Base-by-base conservation (phyloP, 2,329 filamentous ascomycete genomes). In the Phialocephala subalpina region DNA sequence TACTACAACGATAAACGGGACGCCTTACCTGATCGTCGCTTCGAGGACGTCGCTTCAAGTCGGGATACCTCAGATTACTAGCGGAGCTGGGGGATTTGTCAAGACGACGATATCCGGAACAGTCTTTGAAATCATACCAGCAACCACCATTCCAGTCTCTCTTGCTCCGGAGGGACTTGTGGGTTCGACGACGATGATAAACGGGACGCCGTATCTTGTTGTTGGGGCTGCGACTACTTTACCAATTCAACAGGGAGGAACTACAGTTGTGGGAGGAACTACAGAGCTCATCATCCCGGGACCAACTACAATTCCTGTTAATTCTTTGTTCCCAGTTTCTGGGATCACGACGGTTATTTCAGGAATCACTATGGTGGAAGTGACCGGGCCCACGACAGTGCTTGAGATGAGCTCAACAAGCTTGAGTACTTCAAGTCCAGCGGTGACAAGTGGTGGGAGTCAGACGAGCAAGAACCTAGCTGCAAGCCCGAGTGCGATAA, bases 1-100 rank as follows among this genome's bases (percentile, higher is more conserved):
- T 1, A 67, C 60, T 0, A 71, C 68, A 2, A 67, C 58, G 1
- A 67, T 71, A 22, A 68, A 65, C 35, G 69, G 68, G 16, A 69
- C 65, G 2, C 60, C 69, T 0, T 69, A 58, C 29, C 55, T 70
- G 1, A n/a, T 69, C 1, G 58, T 72, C 18, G 40, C 68, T 20
- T 33, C 40, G 1, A 40, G 64, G 25, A 68, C 69, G 18, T 63
- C 53, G 5, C 20, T 69, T 11, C 65, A 60, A 14, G 25, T 40
- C 29, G 29, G 29, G 9, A 33, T 33, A 5, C 29, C 29, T 9
- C 29, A 33, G 9, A 33, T 33, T 9, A 33, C 29, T 9, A 33
- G 4, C 29, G 4, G 4, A 33, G 29, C 4, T 9, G 4, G 4
- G 9, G 9, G 29, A 5, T 33, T 33, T 9, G 29, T 5, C 4